A percentile compares a stretch with the other conserved stretches of the same genome.
These are phyloP conservation scores for Rutidosis leptorrhynchoides DNA, from an alignment of 129 eudicot species.

Conservation along the genomic window DNA sequence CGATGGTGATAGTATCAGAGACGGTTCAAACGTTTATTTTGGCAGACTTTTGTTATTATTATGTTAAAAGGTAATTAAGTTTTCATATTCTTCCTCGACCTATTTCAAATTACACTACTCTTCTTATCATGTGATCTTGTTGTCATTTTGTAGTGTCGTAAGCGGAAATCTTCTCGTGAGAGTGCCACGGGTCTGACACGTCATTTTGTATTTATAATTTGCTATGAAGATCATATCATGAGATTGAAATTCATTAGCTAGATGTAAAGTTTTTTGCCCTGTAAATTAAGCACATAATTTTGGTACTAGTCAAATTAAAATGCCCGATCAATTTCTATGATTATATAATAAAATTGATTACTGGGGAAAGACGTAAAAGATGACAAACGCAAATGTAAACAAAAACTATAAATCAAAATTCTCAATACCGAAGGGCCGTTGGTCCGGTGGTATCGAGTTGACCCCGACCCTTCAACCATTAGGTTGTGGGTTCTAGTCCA, in stretches of 20 bases:
- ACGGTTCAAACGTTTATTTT: constrained; percentile 74
- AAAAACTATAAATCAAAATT: too few relatives aligned
- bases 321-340: constrained; percentile 15
- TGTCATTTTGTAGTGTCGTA: constrained; percentile 43
- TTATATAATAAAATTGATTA: too few relatives aligned
- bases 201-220: constrained; percentile 1
- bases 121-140: not conserved
- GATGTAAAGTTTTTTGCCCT: constrained; percentile 28
- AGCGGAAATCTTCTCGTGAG: constrained; percentile 46
- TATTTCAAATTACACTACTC: not conserved
- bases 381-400: too few relatives aligned
- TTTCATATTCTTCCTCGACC: not conserved
- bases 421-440: too few relatives aligned
- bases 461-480: too few relatives aligned
- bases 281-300: constrained; percentile 24
- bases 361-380: too few relatives aligned
- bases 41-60: constrained; percentile 91
- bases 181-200: constrained; percentile 52
- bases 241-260: not conserved
- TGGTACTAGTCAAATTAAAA: constrained; percentile 12
- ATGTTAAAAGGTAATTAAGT: constrained; percentile 52
- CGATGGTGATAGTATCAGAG: constrained; percentile 63
- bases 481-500: too few relatives aligned
- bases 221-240: constrained; percentile 13
- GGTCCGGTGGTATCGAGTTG: too few relatives aligned